Evolutionary conservation across 2,329 filamentous ascomycete genomes (phyloP).

Genomic region (Daldinia sp.): DNA sequence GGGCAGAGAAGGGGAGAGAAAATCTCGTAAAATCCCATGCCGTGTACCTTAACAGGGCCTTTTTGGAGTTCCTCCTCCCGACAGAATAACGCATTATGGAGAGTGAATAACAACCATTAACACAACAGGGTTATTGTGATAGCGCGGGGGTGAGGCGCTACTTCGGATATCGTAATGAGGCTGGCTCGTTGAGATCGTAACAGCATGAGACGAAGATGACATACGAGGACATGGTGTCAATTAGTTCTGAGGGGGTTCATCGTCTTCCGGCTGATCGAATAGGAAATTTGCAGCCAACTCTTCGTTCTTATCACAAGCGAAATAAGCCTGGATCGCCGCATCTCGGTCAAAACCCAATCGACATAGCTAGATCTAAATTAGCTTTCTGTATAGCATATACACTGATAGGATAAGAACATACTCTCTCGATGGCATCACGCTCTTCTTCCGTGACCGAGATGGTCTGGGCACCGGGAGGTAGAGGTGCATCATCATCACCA

Average conservation of each 20-base stretch:
- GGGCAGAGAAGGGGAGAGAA: conserved; percentile 3
- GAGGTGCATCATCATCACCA: conserved; percentile 81
- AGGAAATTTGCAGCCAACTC: conserved; percentile 98
- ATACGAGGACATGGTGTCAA: conserved; percentile 25
- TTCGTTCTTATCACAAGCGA: conserved; percentile 99
- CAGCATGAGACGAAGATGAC: conserved; percentile 36
- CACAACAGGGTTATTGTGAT: conserved; percentile 30
- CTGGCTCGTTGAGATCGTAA: conserved; percentile 28
- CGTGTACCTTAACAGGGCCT: neutral
- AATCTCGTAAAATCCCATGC: conserved; percentile 13
- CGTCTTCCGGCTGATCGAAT: conserved; percentile 95
- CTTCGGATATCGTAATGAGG: conserved; percentile 37
- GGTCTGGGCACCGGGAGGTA: conserved; percentile 88
- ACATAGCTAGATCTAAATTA: conserved; percentile 73
- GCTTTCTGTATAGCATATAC: conserved; percentile 19
- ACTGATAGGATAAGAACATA: conserved; percentile 60
- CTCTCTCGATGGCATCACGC: conserved; percentile 94
- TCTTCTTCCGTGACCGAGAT: conserved; percentile 96
- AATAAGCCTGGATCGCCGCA: conserved; percentile 96
- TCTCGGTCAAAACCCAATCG: conserved; percentile 93
- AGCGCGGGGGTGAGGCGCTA: conserved; percentile 15
- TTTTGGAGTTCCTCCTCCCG: conserved; percentile 9
- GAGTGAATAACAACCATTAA: conserved; percentile 36
- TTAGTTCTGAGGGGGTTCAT: conserved; percentile 67
- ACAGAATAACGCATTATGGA: conserved; percentile 27